A percentile compares a stretch with the other conserved stretches of the same genome.
phyloP scores from a whole-genome alignment of 2,329 filamentous ascomycete species.

The Alternaria dauci region DNA sequence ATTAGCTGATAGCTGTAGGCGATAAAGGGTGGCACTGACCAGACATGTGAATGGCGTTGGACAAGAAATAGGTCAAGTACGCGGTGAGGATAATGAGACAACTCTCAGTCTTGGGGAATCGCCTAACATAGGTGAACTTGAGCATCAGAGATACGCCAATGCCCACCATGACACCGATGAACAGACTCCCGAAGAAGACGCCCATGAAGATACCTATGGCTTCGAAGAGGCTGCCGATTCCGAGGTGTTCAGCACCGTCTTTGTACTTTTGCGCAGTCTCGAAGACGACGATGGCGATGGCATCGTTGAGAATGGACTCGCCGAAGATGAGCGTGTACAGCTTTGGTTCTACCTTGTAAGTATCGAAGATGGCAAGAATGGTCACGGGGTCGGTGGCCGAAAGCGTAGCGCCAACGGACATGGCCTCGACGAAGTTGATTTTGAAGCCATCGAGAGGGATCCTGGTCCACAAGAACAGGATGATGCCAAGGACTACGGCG shows the following conservation, averaged over 20 bases:
- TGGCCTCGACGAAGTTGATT: conserved; percentile 93
- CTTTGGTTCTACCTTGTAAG: conserved; percentile 98
- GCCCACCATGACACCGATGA: conserved; percentile 88
- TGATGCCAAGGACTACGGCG: conserved; percentile 88
- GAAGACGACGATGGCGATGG: conserved; percentile 97
- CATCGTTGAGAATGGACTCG: conserved; percentile 97
- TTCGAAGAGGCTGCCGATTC: conserved; percentile 84
- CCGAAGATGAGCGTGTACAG: conserved; percentile 99
- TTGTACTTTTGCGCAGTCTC: conserved; percentile 96
- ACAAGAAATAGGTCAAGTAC: conserved; percentile 97
- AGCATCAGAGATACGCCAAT: conserved; percentile 86
- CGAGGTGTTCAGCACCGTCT: conserved; percentile 72
- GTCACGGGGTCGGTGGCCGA: conserved; percentile 98
- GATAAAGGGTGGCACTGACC: conserved; percentile 65
- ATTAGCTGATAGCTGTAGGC: conserved; percentile 15
- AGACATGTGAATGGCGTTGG: conserved; percentile 93
- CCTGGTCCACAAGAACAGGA: conserved; percentile 87
- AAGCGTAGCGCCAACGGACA: conserved; percentile 93
- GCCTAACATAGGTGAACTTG: conserved; percentile 92
- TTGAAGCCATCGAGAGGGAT: conserved; percentile 85
- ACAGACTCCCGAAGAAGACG: conserved; percentile 92
- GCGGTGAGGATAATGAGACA: conserved; percentile 92
- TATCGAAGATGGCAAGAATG: conserved; percentile 97
- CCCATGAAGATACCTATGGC: conserved; percentile 93
- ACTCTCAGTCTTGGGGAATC: conserved; percentile 96